Evolutionary conservation across 208 protist genomes (phyloP).

Genomic region (Trypanosoma lewisi): DNA sequence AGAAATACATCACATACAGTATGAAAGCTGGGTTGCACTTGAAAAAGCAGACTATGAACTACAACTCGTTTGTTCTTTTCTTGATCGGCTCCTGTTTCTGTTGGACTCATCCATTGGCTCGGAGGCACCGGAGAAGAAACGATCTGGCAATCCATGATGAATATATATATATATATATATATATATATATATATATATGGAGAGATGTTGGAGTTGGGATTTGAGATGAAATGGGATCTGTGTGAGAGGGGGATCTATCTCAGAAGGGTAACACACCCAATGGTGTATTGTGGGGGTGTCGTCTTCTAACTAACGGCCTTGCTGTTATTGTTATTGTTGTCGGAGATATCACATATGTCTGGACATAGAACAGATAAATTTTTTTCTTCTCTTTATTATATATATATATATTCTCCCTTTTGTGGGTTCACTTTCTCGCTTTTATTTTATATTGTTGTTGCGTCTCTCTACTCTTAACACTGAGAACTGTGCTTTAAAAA

Average conservation of each 20-base stretch:
- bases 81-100: conserved; percentile 18
- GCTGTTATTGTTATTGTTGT: not conserved
- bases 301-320: not conserved
- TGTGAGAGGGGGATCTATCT: not conserved
- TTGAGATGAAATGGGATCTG: not conserved
- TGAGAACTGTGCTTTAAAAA: too few species aligned
- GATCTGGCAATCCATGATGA: not conserved
- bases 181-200: not conserved
- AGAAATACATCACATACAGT: conserved; percentile 21
- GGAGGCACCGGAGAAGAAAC: not conserved
- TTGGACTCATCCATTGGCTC: conserved; percentile 5
- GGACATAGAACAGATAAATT: not conserved
- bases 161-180: not conserved
- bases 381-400: not conserved
- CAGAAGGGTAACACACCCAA: not conserved
- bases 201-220: too few species aligned
- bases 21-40: conserved; percentile 19
- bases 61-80: conserved; percentile 14
- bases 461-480: not conserved
- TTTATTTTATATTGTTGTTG: not conserved
- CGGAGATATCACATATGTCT: not conserved
- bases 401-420: too few species aligned
- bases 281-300: not conserved
- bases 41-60: conserved; percentile 20
- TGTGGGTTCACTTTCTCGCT: not conserved